Evolutionary conservation across 208 protist species (phyloP).

Genomic region (Leptomonas pyrrhocoris): DNA sequence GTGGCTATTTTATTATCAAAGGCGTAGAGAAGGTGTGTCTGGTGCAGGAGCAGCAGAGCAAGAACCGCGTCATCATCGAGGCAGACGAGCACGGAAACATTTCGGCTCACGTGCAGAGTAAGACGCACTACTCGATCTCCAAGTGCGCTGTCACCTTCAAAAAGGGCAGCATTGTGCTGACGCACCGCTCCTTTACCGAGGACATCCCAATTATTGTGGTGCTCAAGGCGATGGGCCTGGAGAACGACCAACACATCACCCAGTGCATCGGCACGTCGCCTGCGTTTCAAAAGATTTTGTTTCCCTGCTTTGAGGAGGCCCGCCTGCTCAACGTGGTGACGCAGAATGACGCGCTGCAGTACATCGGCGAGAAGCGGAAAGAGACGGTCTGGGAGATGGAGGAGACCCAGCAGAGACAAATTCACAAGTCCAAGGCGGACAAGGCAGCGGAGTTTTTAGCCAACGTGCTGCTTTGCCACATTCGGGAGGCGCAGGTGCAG

Average conservation of each 20-base stretch:
- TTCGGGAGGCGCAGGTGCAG: constrained; percentile 89
- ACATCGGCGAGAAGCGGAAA: constrained; percentile 95
- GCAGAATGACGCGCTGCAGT: constrained; percentile 96
- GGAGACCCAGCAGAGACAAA: constrained; percentile 68
- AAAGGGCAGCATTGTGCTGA: constrained; percentile 95
- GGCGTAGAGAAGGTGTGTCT: constrained; percentile 99
- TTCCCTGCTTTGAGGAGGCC: constrained; percentile 97
- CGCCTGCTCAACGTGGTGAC: constrained; percentile 77
- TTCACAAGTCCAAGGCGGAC: constrained; percentile 87
- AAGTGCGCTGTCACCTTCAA: constrained; percentile 95
- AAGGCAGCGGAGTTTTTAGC: constrained; percentile 96
- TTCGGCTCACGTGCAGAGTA: constrained; percentile 85
- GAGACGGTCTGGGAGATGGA: constrained; percentile 74
- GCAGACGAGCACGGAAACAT: constrained; percentile 87
- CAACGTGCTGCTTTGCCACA: constrained; percentile 94
- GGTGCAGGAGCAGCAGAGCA: constrained; percentile 96
- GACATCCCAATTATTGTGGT: constrained; percentile 98
- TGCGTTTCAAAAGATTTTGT: constrained; percentile 89
- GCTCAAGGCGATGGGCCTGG: constrained; percentile 98
- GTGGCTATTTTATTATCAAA: constrained; percentile 99
- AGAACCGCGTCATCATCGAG: constrained; percentile 99
- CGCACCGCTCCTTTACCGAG: constrained; percentile 98
- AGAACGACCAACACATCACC: constrained; percentile 98
- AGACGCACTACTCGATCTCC: constrained; percentile 95
- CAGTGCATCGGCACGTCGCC: constrained; percentile 96